Evolutionary conservation across 1,139 yeast genomes (phyloP), one percentile per base, ranked within the genome.

Genomic region (Hansenula sp.): DNA sequence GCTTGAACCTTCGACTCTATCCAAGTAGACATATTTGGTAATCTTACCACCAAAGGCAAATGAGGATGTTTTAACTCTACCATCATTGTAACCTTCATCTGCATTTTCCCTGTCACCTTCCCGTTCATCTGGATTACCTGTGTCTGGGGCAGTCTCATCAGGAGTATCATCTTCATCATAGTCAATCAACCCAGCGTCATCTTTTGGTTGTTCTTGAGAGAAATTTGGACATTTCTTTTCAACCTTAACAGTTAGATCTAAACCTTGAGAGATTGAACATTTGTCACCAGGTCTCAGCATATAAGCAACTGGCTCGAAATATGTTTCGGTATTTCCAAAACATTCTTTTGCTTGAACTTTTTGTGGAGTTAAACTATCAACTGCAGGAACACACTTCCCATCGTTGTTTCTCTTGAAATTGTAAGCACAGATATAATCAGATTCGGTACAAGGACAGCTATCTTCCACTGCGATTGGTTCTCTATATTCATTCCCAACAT

Each of bases 341-440:
- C 57, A 52, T 51, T 57, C 40, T 44, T 52, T 18, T 28, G 48
- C 37, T 37, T 47, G 53, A 70, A 77, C 54, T 52, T 43, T 38
- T 1, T 51, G 58, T 3, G 60, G 41, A 41, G 54, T n/a, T 41
- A 49, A 46, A 49, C 37, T 52, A 48, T 13, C 50, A 50, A 19
- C 51, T 49, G 45, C 75, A 3, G 85, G 82, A 20, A 71, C 72
- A 66, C 96, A 87, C 2, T 59, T 58, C 3, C 69, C 73, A 29
- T 69, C 62, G 1, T 60, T 62, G 33, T 70, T 63, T 29, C 53
- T 60, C 14, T 60, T 46, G 55, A 81, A 86, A 19, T 82, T 83
- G 29, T 62, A 65, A 7, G 75, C 73, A 63, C 97, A 89, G 58
- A 88, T 96, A 51, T 75, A 83, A 59, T 89, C 96, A 6, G 53